Percentiles rank a stretch among this genome's conserved stretches.
These are phyloP conservation scores for Stephanodiscus minutulus DNA, from an alignment of 108 stramenopile genomes.

Conservation along the genomic window DNA sequence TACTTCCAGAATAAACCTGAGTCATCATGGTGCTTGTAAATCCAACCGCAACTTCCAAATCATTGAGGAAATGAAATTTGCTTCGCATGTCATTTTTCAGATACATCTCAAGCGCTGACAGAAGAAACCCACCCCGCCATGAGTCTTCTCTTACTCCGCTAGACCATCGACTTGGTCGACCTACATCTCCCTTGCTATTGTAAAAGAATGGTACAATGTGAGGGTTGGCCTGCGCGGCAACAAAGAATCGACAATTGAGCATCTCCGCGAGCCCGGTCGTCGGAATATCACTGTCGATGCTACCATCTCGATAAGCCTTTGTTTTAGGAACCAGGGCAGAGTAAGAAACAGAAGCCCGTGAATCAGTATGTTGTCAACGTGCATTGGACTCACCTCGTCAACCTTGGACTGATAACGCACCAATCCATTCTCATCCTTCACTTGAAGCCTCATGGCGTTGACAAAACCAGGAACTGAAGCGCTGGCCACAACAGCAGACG, in stretches of 20 bases:
- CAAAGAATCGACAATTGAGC: conserved; percentile 96
- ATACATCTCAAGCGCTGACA: conserved; percentile 59
- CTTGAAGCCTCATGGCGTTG: conserved; percentile 72
- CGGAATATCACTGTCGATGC: conserved; percentile 90
- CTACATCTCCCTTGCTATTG: conserved; percentile 81
- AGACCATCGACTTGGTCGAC: conserved; percentile 85
- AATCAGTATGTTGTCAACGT: conserved; percentile 10
- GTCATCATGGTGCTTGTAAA: conserved; percentile 84
- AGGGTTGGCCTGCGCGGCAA: conserved; percentile 92
- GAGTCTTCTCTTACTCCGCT: conserved; percentile 59
- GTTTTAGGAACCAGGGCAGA: conserved; percentile 11
- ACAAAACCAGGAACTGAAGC: conserved; percentile 96
- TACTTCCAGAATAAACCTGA: conserved; percentile 68
- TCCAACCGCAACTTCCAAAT: conserved; percentile 85
- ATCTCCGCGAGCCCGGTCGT: conserved; percentile 86
- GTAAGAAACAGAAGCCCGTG: conserved; percentile 16
- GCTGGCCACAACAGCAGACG: conserved; percentile 87
- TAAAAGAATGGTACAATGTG: conserved; percentile 87
- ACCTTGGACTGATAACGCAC: conserved; percentile 51
- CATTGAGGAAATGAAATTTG: conserved; percentile 81
- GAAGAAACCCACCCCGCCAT: conserved; percentile 86
- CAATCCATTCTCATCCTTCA: conserved; percentile 86
- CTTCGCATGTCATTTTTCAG: conserved; percentile 83
- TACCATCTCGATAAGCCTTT: conserved; percentile 75
- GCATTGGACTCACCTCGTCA: conserved; percentile 38